Evolutionary conservation across 1,284 basidiomycete species (phyloP), one percentile per base, ranked within the genome.

Genomic region (Papiliotrema flavescens): DNA sequence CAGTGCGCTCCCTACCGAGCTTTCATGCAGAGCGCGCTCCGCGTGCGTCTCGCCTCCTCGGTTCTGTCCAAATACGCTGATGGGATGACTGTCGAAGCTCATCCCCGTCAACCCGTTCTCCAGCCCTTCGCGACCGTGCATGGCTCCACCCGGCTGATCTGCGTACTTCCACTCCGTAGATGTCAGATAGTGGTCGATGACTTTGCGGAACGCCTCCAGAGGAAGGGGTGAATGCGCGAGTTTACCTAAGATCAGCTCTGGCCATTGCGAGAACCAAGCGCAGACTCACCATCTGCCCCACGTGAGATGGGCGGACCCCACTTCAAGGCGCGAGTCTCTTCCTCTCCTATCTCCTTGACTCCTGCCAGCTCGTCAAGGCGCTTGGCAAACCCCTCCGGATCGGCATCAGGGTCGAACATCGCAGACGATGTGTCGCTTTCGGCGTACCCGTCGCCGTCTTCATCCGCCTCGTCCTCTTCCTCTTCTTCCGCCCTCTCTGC

Each of bases 321-420:
- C 44, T 64, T 61, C 11, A 72, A 4, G 0, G 70, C 67, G 26
- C 63, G 59, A 9, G 61, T 61, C 55, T 75, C 73, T 8, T 55
- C 61, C 51, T 73, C 71, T 3, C 64, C 54, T 17, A 71, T 62
- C 60, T 75, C 73, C 36, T 69, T 24, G 41, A 65, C 56, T 8
- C 73, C 73, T 5, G 73, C 70, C 11, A 75, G 56, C 57, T 73
- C 70, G 53, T 75, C 70, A 20, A 72, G 50, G n/a, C 70, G 57
- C 51, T 57, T 54, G 7, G 66, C 70, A 54, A 65, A 74, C 13
- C 55, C 64, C 37, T 65, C 66, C 0, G 72, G 71, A 58, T 74
- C 69, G 11, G 60, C 58, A 23, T 69, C 65, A 3, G 65, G 64
- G 53, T 73, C 70, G 53, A 65, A 68, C 20, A 57, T 57, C 4